These are phyloP conservation scores for Nyctanthes arbortristis DNA, from an alignment of 257 asterid genomes.

Conservation along the genomic window DNA sequence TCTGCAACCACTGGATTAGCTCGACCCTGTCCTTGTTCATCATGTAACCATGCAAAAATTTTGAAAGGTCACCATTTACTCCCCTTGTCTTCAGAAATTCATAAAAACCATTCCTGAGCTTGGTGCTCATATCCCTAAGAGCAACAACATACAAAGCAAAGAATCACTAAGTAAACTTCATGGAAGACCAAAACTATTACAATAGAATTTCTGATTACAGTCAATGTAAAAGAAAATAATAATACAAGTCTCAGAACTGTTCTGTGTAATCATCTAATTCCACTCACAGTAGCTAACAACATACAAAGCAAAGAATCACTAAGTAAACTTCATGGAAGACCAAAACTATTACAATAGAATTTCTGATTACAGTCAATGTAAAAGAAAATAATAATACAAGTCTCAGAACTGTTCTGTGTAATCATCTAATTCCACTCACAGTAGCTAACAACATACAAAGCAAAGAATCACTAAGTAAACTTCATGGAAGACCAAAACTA, in stretches of 20 bases:
- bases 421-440: not conserved
- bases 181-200: not conserved
- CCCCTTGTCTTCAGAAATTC: constrained; percentile 54
- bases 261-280: not conserved
- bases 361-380: not conserved
- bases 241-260: not conserved
- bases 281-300: too few species aligned
- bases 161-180: constrained; percentile 18
- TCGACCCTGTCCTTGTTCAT: constrained; percentile 58
- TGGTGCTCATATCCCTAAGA: constrained; percentile 39
- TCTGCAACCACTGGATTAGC: constrained; percentile 50
- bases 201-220: not conserved
- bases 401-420: not conserved
- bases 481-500: not conserved
- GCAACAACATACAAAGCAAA: constrained; percentile 16
- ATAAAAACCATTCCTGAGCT: constrained; percentile 44
- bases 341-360: not conserved
- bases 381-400: not conserved
- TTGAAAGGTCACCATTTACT: constrained; percentile 42
- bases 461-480: constrained; percentile 19
- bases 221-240: not conserved
- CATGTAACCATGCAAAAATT: constrained; percentile 59
- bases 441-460: constrained; percentile 15
- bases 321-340: constrained; percentile 14
- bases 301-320: constrained; percentile 9